Evolutionary conservation across 768 basidiomycete species (phyloP), one percentile per base, ranked within the genome.

Genomic region (Tylopilus cervinicoccineus): DNA sequence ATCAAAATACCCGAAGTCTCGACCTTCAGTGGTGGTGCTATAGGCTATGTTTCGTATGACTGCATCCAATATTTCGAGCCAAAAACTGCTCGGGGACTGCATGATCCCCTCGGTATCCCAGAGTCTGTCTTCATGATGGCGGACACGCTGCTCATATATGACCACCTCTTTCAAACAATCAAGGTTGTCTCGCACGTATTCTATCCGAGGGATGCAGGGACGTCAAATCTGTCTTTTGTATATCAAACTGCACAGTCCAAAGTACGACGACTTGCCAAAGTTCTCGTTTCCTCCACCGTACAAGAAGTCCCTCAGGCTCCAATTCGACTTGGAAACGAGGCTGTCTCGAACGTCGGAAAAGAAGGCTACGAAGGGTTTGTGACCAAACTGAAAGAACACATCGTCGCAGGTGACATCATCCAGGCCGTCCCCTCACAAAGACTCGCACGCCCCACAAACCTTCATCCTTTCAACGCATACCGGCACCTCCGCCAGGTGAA

Each of bases 401-500:
- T 99, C 47, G 76, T 98, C 48, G 88, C 86, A 16, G 96, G 96
- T 24, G 94, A 99, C 70, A 97, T 99, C 62, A 98, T 99, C 56
- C 96, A 99, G 69, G 96, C 96, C 2, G 96, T 99, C 7, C 96
- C 96, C 8, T 94, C 92, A 10, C 96, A 98, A 66, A 77, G 94
- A 24, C 74, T 98, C 26, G 73, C 89, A 13, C 80, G 92, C 28
- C 86, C 88, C 29, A 98, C 96, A 0, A 66, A 78, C 17, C 73
- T 99, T 17, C 93, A 98, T 65, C 95, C 96, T 2, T 99, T 99
- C 76, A 99, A 98, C 71, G 93, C 86, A 7, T 99, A 98, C 64
- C 77, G 96, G 42, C 88, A 91, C 45, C 76, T 99, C 38, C 85
- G 96, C 38, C 86, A 94, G 60, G 80, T 97, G 52, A 99, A 99